Evolutionary conservation across 257 asterid genomes (phyloP).

Genomic region (Cordia subcordata): DNA sequence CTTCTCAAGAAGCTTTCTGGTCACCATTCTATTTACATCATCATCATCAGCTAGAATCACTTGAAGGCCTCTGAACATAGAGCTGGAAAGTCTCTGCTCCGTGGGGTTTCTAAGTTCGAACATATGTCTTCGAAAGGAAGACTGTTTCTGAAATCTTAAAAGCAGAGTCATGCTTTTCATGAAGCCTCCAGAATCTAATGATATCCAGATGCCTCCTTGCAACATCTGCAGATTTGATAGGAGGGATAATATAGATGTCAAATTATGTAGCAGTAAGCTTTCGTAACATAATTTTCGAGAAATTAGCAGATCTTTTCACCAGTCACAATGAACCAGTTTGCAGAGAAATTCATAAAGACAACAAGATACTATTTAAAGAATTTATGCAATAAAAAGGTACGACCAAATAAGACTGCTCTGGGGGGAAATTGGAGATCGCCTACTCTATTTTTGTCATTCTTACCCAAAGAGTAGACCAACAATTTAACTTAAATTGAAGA

Average conservation of each 20-base stretch:
- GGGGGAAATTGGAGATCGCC: too few relatives aligned
- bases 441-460: too few relatives aligned
- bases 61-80: constrained; percentile 29
- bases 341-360: too few relatives aligned
- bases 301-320: too few relatives aligned
- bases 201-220: constrained; percentile 50
- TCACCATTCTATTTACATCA: constrained; percentile 34
- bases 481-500: too few relatives aligned
- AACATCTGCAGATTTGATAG: constrained; percentile 29
- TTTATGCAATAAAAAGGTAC: too few relatives aligned
- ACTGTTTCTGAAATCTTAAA: constrained; percentile 34
- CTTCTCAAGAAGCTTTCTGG: constrained; percentile 38
- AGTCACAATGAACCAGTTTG: too few relatives aligned
- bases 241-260: constrained; percentile 2
- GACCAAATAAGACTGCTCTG: too few relatives aligned
- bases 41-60: constrained; percentile 37
- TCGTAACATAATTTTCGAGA: neutral
- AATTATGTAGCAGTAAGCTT: neutral
- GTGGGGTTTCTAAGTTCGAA: constrained; percentile 23
- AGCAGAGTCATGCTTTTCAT: constrained; percentile 36
- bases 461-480: too few relatives aligned
- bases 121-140: constrained; percentile 30
- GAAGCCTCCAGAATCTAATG: constrained; percentile 27
- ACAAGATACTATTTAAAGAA: too few relatives aligned
- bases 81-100: constrained; percentile 17